phyloP scores from a whole-genome alignment of 768 basidiomycete species.

The Butyriboletus loyo region DNA sequence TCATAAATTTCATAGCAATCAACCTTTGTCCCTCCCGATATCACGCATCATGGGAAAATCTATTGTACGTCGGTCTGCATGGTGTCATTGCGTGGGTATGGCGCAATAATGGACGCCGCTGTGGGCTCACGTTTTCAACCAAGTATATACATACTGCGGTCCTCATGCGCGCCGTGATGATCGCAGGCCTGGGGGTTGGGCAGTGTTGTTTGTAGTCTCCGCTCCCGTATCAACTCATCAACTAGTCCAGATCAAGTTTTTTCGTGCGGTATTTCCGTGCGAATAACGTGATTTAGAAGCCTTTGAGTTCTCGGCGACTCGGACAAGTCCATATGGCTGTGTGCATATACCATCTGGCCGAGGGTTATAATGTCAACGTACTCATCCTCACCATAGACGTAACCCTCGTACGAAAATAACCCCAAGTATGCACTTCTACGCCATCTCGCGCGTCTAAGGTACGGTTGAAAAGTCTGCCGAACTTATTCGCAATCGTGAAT shows the following conservation, averaged over 20 bases:
- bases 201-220: background rate
- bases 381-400: conserved; percentile 33
- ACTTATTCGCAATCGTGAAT: too few relatives aligned
- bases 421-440: too few relatives aligned
- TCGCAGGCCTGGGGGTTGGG: background rate
- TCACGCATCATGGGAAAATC: too few relatives aligned
- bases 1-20: too few relatives aligned
- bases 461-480: too few relatives aligned
- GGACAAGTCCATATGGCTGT: background rate
- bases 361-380: conserved; percentile 32
- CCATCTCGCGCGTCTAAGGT: too few relatives aligned
- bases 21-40: too few relatives aligned
- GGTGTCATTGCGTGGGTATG: conserved; percentile 13
- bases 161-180: conserved; percentile 35
- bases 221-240: conserved; percentile 1
- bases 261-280: conserved; percentile 41
- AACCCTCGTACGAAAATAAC: too few relatives aligned
- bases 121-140: conserved; percentile 37
- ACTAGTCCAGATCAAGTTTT: conserved; percentile 33
- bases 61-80: conserved; percentile 33
- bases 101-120: background rate
- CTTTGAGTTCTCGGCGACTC: too few relatives aligned
- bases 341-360: conserved; percentile 3
- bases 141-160: conserved; percentile 45
- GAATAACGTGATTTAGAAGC: conserved; percentile 39